A percentile compares a stretch with the other conserved stretches of the same genome.
Conservation (phyloP, 768 basidiomycete species). For the Cystobasidium ongulense region DNA sequence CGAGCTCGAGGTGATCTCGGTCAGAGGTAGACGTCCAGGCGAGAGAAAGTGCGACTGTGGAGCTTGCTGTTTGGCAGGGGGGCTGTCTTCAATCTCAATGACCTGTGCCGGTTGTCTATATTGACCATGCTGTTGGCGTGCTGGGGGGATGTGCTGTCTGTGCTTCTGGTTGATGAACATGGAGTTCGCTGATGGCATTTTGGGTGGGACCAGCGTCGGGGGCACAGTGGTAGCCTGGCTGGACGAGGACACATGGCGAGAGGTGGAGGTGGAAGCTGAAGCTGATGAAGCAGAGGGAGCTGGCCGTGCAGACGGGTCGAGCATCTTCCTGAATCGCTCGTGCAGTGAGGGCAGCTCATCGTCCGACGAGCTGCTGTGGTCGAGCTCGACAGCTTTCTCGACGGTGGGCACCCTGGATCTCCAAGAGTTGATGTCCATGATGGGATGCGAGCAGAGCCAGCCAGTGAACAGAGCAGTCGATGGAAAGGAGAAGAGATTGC, state of each 20-base stretch:
- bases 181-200: not conserved
- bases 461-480: not conserved
- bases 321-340: not conserved
- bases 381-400: not conserved
- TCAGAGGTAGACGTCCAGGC: not conserved
- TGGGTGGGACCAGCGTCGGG: not conserved
- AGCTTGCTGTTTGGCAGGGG: not conserved
- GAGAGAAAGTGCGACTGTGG: not conserved
- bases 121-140: not conserved
- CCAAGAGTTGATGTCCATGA: not conserved
- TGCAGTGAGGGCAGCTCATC: conserved; percentile 3
- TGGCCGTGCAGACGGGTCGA: not conserved
- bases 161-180: conserved; percentile 4
- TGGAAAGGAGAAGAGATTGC: no score
- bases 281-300: not conserved
- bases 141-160: not conserved
- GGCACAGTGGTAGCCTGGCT: not conserved
- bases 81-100: conserved; percentile 4
- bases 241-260: not conserved
- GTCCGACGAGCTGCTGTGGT: not conserved
- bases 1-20: not conserved
- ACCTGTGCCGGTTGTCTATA: not conserved
- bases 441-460: not conserved
- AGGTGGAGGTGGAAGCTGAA: not conserved
- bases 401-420: not conserved